These are phyloP conservation scores for Cyphellophora attinorum DNA, from an alignment of 2,329 filamentous ascomycete species.

Conservation along the genomic window DNA sequence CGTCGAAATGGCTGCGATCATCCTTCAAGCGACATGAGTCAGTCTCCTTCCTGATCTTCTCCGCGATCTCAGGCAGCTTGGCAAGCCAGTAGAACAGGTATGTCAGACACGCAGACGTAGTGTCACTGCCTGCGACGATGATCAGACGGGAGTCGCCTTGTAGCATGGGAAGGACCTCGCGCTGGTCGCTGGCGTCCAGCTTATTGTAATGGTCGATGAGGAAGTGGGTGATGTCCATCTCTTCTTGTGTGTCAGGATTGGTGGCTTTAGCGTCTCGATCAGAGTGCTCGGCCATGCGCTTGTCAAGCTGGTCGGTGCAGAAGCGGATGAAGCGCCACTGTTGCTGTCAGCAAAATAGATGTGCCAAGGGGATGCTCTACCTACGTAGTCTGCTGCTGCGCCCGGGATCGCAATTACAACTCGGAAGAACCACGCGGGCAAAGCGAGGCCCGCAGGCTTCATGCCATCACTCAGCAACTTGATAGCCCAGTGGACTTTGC, in stretches of 20 bases:
- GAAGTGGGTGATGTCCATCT: conserved; percentile 19
- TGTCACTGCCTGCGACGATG: conserved; percentile 28
- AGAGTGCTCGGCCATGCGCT: conserved; percentile 21
- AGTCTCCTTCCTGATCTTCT: background rate
- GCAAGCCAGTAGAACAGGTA: conserved; percentile 32
- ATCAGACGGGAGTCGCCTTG: conserved; percentile 22
- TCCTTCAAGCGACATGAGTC: background rate
- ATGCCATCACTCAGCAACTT: conserved; percentile 25
- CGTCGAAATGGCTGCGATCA: too few species aligned
- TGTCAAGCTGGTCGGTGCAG: conserved; percentile 23
- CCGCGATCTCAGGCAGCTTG: conserved; percentile 11
- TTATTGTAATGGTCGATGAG: conserved; percentile 19
- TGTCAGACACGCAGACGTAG: conserved; percentile 30
- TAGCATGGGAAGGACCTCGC: conserved; percentile 18
- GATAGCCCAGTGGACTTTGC: conserved; percentile 25
- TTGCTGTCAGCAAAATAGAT: too few species aligned
- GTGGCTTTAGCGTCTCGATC: background rate
- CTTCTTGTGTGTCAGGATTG: conserved; percentile 5
- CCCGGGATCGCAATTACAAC: conserved; percentile 22
- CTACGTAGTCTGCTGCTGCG: conserved; percentile 21
- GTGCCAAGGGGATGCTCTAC: too few species aligned
- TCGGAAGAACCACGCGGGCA: conserved; percentile 18
- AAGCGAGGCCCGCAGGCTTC: conserved; percentile 13
- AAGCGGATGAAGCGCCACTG: conserved; percentile 27
- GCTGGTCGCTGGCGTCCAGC: conserved; percentile 7